phyloP scores from a whole-genome alignment of 805 yeast species.

The Myxozyma sirexii region DNA sequence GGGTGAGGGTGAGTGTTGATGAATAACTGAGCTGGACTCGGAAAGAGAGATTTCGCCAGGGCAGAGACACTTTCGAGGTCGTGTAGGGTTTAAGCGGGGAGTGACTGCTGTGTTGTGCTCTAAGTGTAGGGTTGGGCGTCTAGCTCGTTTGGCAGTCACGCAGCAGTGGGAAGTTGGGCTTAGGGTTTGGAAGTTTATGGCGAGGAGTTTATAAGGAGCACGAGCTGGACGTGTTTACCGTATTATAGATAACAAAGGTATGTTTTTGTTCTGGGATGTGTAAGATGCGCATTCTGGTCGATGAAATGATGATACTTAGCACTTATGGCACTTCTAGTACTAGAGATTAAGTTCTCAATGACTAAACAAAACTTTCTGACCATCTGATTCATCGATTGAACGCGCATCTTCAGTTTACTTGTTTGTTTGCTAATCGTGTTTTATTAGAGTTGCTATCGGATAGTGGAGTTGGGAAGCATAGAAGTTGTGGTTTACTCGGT shows the following conservation, averaged over 20 bases:
- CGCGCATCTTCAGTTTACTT: slow-evolving; percentile 12
- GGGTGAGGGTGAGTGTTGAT: background rate
- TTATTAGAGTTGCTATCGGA: too few relatives aligned
- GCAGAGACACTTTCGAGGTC: background rate
- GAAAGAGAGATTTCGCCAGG: background rate
- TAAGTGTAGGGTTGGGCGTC: background rate
- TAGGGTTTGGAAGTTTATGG: background rate
- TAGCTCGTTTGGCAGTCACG: background rate
- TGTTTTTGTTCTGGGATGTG: background rate
- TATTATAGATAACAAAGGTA: too few relatives aligned
- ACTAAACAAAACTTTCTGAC: slow-evolving; percentile 25
- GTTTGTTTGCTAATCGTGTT: background rate
- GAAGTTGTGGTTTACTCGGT: too few relatives aligned
- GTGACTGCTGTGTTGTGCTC: background rate
- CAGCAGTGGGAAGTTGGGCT: background rate
- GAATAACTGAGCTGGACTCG: background rate
- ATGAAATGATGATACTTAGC: slow-evolving; percentile 7
- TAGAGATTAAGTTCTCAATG: slow-evolving; percentile 31
- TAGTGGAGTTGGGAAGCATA: too few relatives aligned
- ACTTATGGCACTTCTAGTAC: slow-evolving; percentile 38
- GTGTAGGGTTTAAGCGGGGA: slow-evolving; percentile 6
- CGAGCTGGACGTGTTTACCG: too few relatives aligned
- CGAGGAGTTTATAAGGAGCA: background rate
- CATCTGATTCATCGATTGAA: slow-evolving; percentile 22
- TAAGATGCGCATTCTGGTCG: background rate